phyloP scores from a whole-genome alignment of 2,329 filamentous ascomycete species.

The Neonectria punicea region DNA sequence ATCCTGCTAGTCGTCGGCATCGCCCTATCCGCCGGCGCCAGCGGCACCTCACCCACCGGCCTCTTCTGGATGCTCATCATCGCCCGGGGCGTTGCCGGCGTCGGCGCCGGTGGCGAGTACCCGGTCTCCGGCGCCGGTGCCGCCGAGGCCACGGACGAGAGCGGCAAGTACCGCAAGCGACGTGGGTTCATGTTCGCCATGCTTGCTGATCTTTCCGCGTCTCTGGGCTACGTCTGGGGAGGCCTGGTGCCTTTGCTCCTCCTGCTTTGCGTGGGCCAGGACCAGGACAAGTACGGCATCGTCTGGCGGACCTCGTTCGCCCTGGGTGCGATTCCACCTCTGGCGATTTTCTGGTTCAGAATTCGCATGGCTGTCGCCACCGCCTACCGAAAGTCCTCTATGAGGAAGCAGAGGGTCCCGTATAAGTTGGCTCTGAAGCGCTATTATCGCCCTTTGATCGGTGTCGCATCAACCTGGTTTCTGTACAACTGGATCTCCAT shows the following conservation, averaged over 20 bases:
- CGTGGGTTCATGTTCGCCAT: slow-evolving; percentile 68
- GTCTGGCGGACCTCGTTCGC: slow-evolving; percentile 64
- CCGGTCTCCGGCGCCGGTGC: slow-evolving; percentile 62
- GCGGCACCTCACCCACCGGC: slow-evolving; percentile 50
- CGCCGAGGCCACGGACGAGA: slow-evolving; percentile 65
- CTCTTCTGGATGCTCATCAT: slow-evolving; percentile 64
- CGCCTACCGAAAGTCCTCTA: slow-evolving; percentile 58
- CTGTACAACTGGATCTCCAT: slow-evolving; percentile 65
- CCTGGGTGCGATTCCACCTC: slow-evolving; percentile 59
- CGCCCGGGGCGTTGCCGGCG: slow-evolving; percentile 52
- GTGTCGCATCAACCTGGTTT: slow-evolving; percentile 62
- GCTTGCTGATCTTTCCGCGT: slow-evolving; percentile 61
- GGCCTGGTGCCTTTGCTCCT: slow-evolving; percentile 62
- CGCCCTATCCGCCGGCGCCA: slow-evolving; percentile 57
- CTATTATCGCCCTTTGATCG: slow-evolving; percentile 61
- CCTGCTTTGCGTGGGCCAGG: slow-evolving; percentile 59
- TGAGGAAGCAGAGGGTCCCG: slow-evolving; percentile 56
- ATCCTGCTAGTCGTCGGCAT: slow-evolving; percentile 58
- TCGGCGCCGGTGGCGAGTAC: slow-evolving; percentile 62
- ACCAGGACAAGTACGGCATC: slow-evolving; percentile 52
- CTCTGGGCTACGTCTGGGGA: slow-evolving; percentile 62
- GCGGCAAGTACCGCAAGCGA: slow-evolving; percentile 53
- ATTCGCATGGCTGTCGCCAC: slow-evolving; percentile 62
- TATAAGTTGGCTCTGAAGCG: slow-evolving; percentile 59
- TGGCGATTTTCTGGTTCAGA: slow-evolving; percentile 64